Evolutionary conservation across 2,329 filamentous ascomycete genomes (phyloP).

Genomic region (Westerdykella sp.): DNA sequence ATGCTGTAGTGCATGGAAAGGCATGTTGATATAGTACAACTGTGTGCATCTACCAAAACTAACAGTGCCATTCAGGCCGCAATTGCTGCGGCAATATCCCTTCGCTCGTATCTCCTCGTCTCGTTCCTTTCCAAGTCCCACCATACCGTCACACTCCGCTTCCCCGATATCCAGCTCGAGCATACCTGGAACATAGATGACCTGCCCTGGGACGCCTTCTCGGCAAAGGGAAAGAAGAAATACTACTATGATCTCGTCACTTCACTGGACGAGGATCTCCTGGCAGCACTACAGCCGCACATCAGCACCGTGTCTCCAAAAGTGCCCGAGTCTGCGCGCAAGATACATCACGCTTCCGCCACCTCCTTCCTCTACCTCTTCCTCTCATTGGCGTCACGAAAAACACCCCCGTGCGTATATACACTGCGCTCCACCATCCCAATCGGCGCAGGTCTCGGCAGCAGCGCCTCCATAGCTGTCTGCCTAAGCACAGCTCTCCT

Average conservation of each 20-base stretch:
- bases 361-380: constrained; percentile 89
- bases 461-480: constrained; percentile 89
- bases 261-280: constrained; percentile 72
- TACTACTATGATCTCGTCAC: constrained; percentile 83
- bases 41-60: constrained; percentile 5
- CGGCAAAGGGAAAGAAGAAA: constrained; percentile 79
- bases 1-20: constrained; percentile 97
- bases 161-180: constrained; percentile 81
- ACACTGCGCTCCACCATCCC: constrained; percentile 91
- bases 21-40: constrained; percentile 40
- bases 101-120: constrained; percentile 93
- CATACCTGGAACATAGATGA: constrained; percentile 94
- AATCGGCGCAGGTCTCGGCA: constrained; percentile 83
- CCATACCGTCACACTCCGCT: constrained; percentile 78
- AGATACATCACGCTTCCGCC: constrained; percentile 77
- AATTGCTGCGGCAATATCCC: constrained; percentile 88
- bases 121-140: constrained; percentile 89
- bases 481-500: constrained; percentile 80
- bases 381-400: constrained; percentile 72
- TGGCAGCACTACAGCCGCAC: constrained; percentile 74
- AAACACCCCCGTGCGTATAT: constrained; percentile 77
- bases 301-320: constrained; percentile 63
- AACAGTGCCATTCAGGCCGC: constrained; percentile 56
- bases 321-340: constrained; percentile 64
- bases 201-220: constrained; percentile 80